Conservation (phyloP, 371 early-diverging fungal genomes). For the Rhizomucor miehei region DNA sequence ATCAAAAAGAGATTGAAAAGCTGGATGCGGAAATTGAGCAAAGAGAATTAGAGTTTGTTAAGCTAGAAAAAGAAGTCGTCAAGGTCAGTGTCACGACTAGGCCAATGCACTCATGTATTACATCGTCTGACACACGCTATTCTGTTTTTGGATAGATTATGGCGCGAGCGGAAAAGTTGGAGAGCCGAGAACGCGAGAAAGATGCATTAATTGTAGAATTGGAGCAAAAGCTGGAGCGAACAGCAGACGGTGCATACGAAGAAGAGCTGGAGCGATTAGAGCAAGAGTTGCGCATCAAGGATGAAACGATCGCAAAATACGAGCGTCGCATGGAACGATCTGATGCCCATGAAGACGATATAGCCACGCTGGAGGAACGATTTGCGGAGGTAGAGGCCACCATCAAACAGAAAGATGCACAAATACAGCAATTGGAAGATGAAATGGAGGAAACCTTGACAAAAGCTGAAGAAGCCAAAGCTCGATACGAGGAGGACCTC, state of each 20-base stretch:
- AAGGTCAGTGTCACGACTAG: slow-evolving; percentile 25
- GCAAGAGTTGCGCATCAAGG: slow-evolving; percentile 15
- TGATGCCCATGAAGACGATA: slow-evolving; percentile 15
- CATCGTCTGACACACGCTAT: too few species aligned
- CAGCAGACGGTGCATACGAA: slow-evolving; percentile 10
- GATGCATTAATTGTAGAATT: slow-evolving; percentile 16
- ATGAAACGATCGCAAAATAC: slow-evolving; percentile 18
- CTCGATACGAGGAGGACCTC: slow-evolving; percentile 16
- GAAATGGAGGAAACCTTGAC: slow-evolving; percentile 11
- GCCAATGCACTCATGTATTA: too few species aligned
- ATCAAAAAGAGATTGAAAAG: slow-evolving; percentile 15
- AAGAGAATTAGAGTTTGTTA: slow-evolving; percentile 30
- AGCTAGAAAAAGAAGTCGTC: slow-evolving; percentile 30
- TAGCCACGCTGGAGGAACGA: slow-evolving; percentile 14
- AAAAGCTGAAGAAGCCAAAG: slow-evolving; percentile 17
- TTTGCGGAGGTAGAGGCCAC: slow-evolving; percentile 14
- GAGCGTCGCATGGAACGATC: slow-evolving; percentile 12
- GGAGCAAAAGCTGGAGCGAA: slow-evolving; percentile 9
- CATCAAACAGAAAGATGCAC: slow-evolving; percentile 16
- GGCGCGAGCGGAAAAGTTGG: slow-evolving; percentile 12
- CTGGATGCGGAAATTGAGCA: slow-evolving; percentile 22
- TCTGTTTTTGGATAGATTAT: slow-evolving; percentile 9
- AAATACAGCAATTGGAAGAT: slow-evolving; percentile 11
- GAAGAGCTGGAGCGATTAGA: slow-evolving; percentile 27
- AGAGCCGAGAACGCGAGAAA: slow-evolving; percentile 15